Evolutionary conservation across 2,329 filamentous ascomycete genomes (phyloP).

Genomic region (Epichloe coenophiala): DNA sequence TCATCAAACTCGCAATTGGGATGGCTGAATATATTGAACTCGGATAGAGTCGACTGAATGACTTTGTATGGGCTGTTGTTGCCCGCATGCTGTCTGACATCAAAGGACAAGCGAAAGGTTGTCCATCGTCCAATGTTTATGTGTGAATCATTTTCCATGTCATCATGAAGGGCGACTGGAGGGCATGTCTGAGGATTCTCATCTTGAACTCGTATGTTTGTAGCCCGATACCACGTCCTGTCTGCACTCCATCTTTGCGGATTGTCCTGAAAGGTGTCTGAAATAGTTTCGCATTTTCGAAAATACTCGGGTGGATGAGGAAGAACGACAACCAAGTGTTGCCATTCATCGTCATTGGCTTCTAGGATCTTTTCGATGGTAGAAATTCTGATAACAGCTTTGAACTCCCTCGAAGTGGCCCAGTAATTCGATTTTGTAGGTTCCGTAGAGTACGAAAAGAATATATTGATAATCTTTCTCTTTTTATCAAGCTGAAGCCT

Average conservation of each 20-base stretch:
- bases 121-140: slow-evolving; percentile 46
- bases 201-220: slow-evolving; percentile 27
- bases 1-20: slow-evolving; percentile 27
- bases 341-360: slow-evolving; percentile 13
- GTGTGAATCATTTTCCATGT: slow-evolving; percentile 19
- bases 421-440: slow-evolving; percentile 1
- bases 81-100: slow-evolving; percentile 6
- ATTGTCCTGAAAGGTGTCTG: slow-evolving; percentile 19
- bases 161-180: slow-evolving; percentile 26
- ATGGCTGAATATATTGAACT: slow-evolving; percentile 56
- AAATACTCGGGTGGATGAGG: slow-evolving; percentile 35
- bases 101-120: slow-evolving; percentile 31
- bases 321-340: slow-evolving; percentile 33
- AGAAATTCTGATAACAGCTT: slow-evolving; percentile 29
- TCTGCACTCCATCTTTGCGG: slow-evolving; percentile 23
- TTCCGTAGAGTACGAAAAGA: slow-evolving; percentile 15
- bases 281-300: slow-evolving; percentile 21
- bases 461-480: slow-evolving; percentile 15
- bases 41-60: slow-evolving; percentile 43
- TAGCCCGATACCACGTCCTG: slow-evolving; percentile 36
- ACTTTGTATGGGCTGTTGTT: slow-evolving; percentile 7
- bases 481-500: slow-evolving; percentile 19
- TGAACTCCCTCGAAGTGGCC: slow-evolving; percentile 19
- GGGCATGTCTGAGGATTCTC: slow-evolving; percentile 16
- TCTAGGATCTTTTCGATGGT: slow-evolving; percentile 32